Percentiles rank a stretch among this genome's conserved stretches.
These are phyloP conservation scores for Flaveria linearis DNA, from an alignment of 129 eudicot species.

Conservation along the genomic window DNA sequence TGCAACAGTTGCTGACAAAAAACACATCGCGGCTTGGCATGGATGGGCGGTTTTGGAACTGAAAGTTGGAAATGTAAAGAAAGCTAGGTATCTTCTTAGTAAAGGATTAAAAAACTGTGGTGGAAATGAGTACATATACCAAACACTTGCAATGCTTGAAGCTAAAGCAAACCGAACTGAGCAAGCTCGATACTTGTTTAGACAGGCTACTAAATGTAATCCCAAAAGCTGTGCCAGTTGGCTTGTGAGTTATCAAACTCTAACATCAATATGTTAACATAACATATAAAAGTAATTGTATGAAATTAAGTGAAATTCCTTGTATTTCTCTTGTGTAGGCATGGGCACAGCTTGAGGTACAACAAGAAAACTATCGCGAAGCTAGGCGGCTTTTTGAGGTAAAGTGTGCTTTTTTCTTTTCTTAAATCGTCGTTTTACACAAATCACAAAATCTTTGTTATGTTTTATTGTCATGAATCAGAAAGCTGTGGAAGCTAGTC, in stretches of 20 bases:
- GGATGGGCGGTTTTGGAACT: slow-evolving; percentile 98
- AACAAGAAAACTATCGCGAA: slow-evolving; percentile 53
- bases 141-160: slow-evolving; percentile 93
- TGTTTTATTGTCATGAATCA: slow-evolving; percentile 36
- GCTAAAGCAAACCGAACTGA: slow-evolving; percentile 79
- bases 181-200: slow-evolving; percentile 81
- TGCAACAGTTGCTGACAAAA: slow-evolving; percentile 97
- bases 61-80: slow-evolving; percentile 75
- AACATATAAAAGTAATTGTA: not conserved
- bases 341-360: slow-evolving; percentile 98
- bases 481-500: slow-evolving; percentile 96
- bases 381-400: slow-evolving; percentile 94
- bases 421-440: slow-evolving; percentile 9
- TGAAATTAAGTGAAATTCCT: not conserved
- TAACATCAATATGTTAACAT: not conserved
- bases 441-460: slow-evolving; percentile 22
- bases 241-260: slow-evolving; percentile 69
- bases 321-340: slow-evolving; percentile 47
- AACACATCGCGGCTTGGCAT: slow-evolving; percentile 96
- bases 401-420: not conserved
- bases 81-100: slow-evolving; percentile 82
- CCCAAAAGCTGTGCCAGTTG: slow-evolving; percentile 96
- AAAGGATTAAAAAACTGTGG: slow-evolving; percentile 83
- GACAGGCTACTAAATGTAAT: slow-evolving; percentile 86
- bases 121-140: slow-evolving; percentile 86